Percentiles rank a stretch among this genome's conserved stretches.
These are phyloP conservation scores for Coemansia asiatica DNA, from an alignment of 192 early-diverging fungal species.

Conservation along the genomic window DNA sequence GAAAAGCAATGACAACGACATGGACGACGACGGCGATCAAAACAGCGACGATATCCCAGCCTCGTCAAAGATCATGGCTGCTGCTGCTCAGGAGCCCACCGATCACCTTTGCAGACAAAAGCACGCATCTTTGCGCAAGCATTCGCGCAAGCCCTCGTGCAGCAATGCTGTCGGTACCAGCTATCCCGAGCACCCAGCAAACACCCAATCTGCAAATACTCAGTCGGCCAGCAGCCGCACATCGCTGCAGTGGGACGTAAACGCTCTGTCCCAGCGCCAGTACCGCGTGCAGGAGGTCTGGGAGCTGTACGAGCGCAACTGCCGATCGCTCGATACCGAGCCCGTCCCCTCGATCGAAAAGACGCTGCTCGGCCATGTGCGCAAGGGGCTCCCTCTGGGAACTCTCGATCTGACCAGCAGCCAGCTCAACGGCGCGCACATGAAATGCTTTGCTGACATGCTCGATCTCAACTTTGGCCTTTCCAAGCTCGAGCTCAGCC, in stretches of 20 bases:
- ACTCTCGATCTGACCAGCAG: slow-evolving; percentile 54
- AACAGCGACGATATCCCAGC: background rate
- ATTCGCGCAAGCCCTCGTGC: background rate
- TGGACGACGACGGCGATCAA: background rate
- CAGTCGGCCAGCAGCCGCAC: slow-evolving; percentile 12
- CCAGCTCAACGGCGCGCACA: slow-evolving; percentile 56
- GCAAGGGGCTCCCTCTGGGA: slow-evolving; percentile 38
- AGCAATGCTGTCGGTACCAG: background rate
- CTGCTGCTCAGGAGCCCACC: background rate
- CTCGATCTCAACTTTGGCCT: slow-evolving; percentile 76
- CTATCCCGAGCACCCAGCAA: too few relatives aligned
- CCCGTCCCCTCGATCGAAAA: slow-evolving; percentile 37
- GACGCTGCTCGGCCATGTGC: slow-evolving; percentile 34
- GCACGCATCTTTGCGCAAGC: background rate
- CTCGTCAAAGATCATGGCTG: background rate
- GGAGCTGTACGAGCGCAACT: slow-evolving; percentile 46
- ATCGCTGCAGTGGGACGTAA: slow-evolving; percentile 46
- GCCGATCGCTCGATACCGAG: slow-evolving; percentile 34
- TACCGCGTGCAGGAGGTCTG: slow-evolving; percentile 49
- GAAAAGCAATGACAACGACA: background rate
- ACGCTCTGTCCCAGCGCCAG: slow-evolving; percentile 34
- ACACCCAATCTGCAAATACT: too few relatives aligned
- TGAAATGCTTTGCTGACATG: slow-evolving; percentile 73
- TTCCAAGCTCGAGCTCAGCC: slow-evolving; percentile 62
- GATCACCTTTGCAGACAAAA: background rate